phyloP scores from a whole-genome alignment of 140 eudicot species.

The Stevia rebaudiana region DNA sequence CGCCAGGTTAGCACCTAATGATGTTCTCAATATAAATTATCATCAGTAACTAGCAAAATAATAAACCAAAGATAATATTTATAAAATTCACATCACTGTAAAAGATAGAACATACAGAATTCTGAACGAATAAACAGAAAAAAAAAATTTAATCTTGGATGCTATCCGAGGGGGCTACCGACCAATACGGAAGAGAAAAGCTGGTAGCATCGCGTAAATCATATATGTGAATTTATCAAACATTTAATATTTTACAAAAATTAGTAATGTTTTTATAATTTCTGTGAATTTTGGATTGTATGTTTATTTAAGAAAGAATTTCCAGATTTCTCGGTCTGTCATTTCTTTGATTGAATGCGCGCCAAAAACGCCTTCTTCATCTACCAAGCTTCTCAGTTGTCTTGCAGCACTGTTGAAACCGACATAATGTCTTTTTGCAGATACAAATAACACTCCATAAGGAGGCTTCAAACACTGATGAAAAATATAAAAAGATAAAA shows the following conservation, averaged over 20 bases:
- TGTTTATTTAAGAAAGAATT: slow-evolving; percentile 55
- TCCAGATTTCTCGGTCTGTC: slow-evolving; percentile 67
- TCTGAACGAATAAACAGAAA: slow-evolving; percentile 20
- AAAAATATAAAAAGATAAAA: not conserved
- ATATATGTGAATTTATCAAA: slow-evolving; percentile 20
- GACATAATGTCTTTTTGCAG: slow-evolving; percentile 63
- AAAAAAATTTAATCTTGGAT: slow-evolving; percentile 13
- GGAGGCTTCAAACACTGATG: slow-evolving; percentile 76
- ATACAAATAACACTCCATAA: slow-evolving; percentile 63
- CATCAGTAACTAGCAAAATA: not conserved
- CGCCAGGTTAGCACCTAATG: not conserved
- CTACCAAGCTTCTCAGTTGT: slow-evolving; percentile 56
- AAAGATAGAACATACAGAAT: not conserved
- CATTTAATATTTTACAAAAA: not conserved
- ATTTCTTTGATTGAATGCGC: slow-evolving; percentile 58
- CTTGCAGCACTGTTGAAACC: slow-evolving; percentile 65
- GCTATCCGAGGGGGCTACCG: slow-evolving; percentile 4
- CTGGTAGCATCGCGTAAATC: slow-evolving; percentile 10
- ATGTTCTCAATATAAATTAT: not conserved
- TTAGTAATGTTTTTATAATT: slow-evolving; percentile 12
- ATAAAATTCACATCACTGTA: slow-evolving; percentile 8
- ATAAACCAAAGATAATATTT: not conserved
- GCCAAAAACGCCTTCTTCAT: slow-evolving; percentile 59
- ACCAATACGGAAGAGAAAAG: not conserved
- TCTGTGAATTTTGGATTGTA: slow-evolving; percentile 5